Base-by-base conservation (phyloP, 1,284 basidiomycete genomes). In the Ceratobasidium sp. region DNA sequence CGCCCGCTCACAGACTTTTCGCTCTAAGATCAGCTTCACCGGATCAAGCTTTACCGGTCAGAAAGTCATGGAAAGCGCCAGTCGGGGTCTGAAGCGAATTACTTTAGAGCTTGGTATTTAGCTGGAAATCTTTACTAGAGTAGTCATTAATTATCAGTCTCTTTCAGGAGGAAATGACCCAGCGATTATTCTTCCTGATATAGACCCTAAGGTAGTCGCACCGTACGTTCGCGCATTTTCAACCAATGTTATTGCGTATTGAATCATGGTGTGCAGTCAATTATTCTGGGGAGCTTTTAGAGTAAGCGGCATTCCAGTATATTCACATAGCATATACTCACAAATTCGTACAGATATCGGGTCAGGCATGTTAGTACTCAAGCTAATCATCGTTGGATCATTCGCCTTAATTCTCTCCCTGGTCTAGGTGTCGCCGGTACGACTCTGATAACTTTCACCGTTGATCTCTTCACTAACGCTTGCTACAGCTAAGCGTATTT, bases 81-180 rank as follows among this genome's bases (percentile, higher is more conserved):
- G 87, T 33, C 81, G 80, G 60, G 86, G 88, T 79, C 80, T 88
- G 78, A 87, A 87, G 80, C 83, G 73, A 48, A 92, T 97, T 65
- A 95, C 95, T 4, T 90, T 98, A 79, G 96, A 98, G 85, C 89
- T 98, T 62, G 69, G 69, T 72, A 24, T 33, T 56, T 41, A 17
- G 9, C 41, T 33, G 5, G n/a, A 31, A 11, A 41, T 22, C 2
- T 4, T 47, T 1, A 24, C 15, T 22, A 7, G 27, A 44, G 60
- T 7, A 51, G 1, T 14, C 15, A 33, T 11, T 8, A 15, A 8
- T 48, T 5, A 41, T 17, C 17, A 22, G 7, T 41, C 27, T n/a
- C 6, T 41, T 2, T 14, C 22, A 60, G 69, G 57, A 8, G 69
- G 45, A n/a, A 72, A 62, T 22, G 56, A 62, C 15, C 56, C 69